Evolutionary conservation across 768 basidiomycete species (phyloP), one percentile per base, ranked within the genome.

Genomic region (Hericium rajendrae): DNA sequence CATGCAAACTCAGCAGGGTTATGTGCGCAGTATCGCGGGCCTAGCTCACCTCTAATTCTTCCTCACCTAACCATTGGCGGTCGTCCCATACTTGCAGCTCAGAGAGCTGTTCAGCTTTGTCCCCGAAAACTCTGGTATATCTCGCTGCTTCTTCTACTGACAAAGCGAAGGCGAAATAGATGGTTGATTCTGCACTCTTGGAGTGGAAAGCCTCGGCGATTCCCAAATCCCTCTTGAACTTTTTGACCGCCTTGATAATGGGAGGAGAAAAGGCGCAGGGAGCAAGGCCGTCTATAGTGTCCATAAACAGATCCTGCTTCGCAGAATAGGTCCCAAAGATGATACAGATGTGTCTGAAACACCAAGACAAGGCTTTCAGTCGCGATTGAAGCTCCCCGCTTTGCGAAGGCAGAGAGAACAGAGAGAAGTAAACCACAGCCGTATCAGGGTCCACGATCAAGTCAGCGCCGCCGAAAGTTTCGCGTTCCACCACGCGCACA

Each of bases 171-270:
- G 81, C 84, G 65, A 77, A 79, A 48, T 72, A 67, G 9, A 90
- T 68, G 5, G 54, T 59, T 18, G 80, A 78, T 0, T 59, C 69
- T 15, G 65, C 53, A 15, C 76, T 63, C 66, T 84, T 84, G 48
- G 73, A 74, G 48, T 75, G 75, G 60, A 74, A 83, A 1, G 78
- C 86, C 59, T 85, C 84, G 0, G 79, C 74, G 15, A 92, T 81
- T 22, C 69, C 75, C 22, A 91, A 53, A 60, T 82, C 80, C 54
- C 89, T 73, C 57, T 81, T 72, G 32, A 92, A 76, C 66, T 79
- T 86, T 68, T 80, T 83, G 63, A 91, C 71, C 0, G 86, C 82
- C 61, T 85, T 89, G 56, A 87, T 62, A 40, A 86, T 77, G 0
- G 86, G 84, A 2, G 82, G 80, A 0, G 85, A 80, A 64, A 84